These are phyloP conservation scores for Cladosporium colombiae DNA, from an alignment of 2,329 filamentous ascomycete species.

Conservation along the genomic window DNA sequence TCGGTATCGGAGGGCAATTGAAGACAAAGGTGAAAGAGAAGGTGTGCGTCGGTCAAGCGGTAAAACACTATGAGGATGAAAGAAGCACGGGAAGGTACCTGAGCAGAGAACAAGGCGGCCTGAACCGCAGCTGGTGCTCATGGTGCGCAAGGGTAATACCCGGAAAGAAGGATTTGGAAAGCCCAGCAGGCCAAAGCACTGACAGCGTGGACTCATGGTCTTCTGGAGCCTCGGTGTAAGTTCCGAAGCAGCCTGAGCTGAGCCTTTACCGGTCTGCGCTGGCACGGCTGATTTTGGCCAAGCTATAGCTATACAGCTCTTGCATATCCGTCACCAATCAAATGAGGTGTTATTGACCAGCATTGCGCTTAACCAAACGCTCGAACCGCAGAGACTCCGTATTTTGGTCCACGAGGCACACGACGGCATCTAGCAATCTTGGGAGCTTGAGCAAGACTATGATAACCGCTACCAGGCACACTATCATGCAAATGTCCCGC, in stretches of 20 bases:
- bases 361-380: neutral
- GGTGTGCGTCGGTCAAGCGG: constrained; percentile 77
- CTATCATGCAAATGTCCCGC: neutral
- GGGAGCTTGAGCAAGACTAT: neutral
- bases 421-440: neutral
- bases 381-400: neutral
- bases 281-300: neutral
- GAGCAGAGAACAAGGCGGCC: constrained; percentile 67
- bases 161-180: constrained; percentile 33
- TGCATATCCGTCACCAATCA: neutral
- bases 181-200: constrained; percentile 23
- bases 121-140: constrained; percentile 80
- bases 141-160: constrained; percentile 70
- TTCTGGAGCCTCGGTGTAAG: constrained; percentile 8
- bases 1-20: constrained; percentile 83
- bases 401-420: neutral
- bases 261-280: neutral
- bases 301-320: neutral
- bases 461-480: neutral
- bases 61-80: constrained; percentile 84
- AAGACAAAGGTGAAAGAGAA: constrained; percentile 86
- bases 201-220: constrained; percentile 31
- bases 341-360: neutral
- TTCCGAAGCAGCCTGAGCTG: neutral
- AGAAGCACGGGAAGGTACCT: constrained; percentile 65